Base-by-base conservation (phyloP, 495 filamentous ascomycete species). In the Jackrogersella multiformis region DNA sequence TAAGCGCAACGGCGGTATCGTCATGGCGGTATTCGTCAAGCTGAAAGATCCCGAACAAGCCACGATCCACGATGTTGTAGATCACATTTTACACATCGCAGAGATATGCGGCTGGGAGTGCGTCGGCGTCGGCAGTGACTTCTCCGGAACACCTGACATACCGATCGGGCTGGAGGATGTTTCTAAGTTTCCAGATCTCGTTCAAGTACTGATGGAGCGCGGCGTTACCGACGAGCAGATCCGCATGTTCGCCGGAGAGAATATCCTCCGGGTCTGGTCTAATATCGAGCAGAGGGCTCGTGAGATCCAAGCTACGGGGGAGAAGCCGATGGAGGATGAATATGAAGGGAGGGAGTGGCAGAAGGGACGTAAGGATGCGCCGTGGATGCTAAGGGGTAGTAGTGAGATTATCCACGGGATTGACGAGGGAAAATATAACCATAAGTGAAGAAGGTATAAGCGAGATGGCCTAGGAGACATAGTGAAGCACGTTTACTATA, bases 101-200 rank as follows among this genome's bases (percentile, higher is more conserved):
- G 61, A 81, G 4, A 72, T 79, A 5, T 83, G 86, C 16, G 88
- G 88, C 0, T 89, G 82, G 64, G 80, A 85, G 24, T 79, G 87
- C 74, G 80, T 90, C 24, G 88, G 88, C 0, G 55, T 90, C 6
- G 88, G 88, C 0, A 86, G 85, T 58, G 88, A 90, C 65, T 90
- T 86, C 71, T 86, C 88, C 55, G 88, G 88, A 1, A 89, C 88
- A 34, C 64, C 63, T 2, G 73, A 57, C 2, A 75, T 78, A 0
- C 82, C 84, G 0, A 68, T 65, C 7, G 87, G 87, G 0, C 58
- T 89, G 2, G 88, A 89, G 34, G 78, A 64, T 21, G 68, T 71
- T 2, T 64, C 61, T 2, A 71, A 68, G 34, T 73, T 59, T 34
- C 70, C 70, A 2, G 60, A 63, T 13, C 55, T 73, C 10, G 16